Evolutionary conservation across 177 flowering plant genomes (phyloP), one percentile per base, ranked within the genome.

Genomic region (Vitis hybrid): DNA sequence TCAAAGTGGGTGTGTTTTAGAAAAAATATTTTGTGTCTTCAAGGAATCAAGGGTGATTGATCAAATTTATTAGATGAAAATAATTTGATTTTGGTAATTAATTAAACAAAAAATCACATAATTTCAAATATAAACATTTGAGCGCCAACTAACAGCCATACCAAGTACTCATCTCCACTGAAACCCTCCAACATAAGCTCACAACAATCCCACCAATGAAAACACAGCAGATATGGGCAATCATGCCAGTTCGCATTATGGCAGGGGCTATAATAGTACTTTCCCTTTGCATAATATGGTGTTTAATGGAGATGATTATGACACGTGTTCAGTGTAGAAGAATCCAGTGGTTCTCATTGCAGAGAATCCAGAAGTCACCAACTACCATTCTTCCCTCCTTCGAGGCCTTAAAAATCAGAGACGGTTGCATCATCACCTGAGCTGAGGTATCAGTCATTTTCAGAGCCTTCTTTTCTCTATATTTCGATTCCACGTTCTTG

Each of bases 361-460:
- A 60, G 48, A 65, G 7, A 23, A 64, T 60, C 59, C 13, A 0
- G 54, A 45, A 52, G 23, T 0, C 17, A 2, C 12, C 75, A 78
- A 67, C 81, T 72, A 72, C 81, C 74, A 71, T 68, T 75, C 81
- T 78, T 75, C 76, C 76, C 78, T 75, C 78, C 77, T 52, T 60
- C 15, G 4, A 6, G 34, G 34, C 50, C 67, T 64, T 4, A 12
- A 7, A 70, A 51, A 0, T 0, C 51, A 30, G 19, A 56, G 55
- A 58, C 55, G 23, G 52, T 11, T 23, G 4, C 49, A 67, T n/a
- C 10, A 5, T 40, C 5, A 7, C 45, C 45, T 40, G 45, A 6
- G 45, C 45, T 40, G 45, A 40, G 45, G 45, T 40, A 40, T 7
- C 45, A 40, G 8, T 40, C 45, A 40, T 40, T 40, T 40, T 40